Conservation (phyloP, 495 filamentous ascomycete genomes). For the Gamarada debralockiae region DNA sequence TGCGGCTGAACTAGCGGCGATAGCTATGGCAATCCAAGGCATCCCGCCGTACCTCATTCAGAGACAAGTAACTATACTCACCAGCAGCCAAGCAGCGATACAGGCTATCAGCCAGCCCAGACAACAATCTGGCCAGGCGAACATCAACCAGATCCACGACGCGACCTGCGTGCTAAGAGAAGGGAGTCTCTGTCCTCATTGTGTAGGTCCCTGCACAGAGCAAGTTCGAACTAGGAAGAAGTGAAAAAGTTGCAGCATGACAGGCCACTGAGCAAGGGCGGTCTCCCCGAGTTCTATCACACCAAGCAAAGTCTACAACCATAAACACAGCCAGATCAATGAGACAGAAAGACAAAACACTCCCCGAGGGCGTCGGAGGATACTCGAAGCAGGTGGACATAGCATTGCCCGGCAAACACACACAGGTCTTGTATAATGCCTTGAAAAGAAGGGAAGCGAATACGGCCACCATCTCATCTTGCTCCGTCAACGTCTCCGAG, state of each 20-base stretch:
- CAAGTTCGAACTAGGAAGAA: not conserved
- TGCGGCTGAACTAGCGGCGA: constrained; percentile 6
- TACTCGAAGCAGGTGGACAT: constrained; percentile 28
- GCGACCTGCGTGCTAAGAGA: too few relatives aligned
- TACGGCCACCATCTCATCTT: too few relatives aligned
- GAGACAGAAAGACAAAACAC: constrained; percentile 1
- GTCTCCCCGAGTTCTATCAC: not conserved
- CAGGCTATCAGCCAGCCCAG: too few relatives aligned
- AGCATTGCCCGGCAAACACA: constrained; percentile 31
- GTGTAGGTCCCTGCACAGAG: constrained; percentile 1
- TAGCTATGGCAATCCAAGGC: not conserved
- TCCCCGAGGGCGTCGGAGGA: constrained; percentile 24
- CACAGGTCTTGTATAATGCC: constrained; percentile 11
- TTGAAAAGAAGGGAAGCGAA: too few relatives aligned
- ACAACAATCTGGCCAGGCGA: too few relatives aligned
- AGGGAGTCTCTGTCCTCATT: not conserved
- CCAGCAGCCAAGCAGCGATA: too few relatives aligned
- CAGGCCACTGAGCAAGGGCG: constrained; percentile 1
- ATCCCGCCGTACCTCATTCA: not conserved
- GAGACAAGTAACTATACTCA: constrained; percentile 8
- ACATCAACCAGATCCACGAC: too few relatives aligned
- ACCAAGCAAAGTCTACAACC: constrained; percentile 1
- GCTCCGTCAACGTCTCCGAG: too few relatives aligned
- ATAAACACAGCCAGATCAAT: not conserved
- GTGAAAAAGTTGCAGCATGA: constrained; percentile 7